Conservation (phyloP, 768 basidiomycete species). For the Tremella yokohamensis region DNA sequence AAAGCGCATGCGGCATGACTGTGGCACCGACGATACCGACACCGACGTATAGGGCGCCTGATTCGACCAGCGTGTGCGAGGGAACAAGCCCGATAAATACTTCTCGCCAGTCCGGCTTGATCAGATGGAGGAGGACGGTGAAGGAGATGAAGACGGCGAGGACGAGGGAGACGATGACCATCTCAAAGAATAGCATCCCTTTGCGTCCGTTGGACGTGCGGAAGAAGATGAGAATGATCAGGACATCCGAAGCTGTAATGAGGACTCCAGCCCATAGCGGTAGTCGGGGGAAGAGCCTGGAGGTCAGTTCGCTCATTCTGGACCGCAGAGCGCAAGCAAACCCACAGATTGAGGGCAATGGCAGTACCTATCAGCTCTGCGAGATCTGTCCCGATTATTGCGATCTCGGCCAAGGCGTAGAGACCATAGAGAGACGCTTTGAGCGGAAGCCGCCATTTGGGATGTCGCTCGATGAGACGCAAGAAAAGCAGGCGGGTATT, state of each 20-base stretch:
- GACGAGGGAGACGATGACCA: slow-evolving; percentile 49
- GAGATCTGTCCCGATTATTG: slow-evolving; percentile 72
- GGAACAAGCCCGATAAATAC: slow-evolving; percentile 76
- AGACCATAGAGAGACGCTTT: slow-evolving; percentile 26
- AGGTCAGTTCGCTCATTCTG: slow-evolving; percentile 2
- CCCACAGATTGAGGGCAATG: slow-evolving; percentile 67
- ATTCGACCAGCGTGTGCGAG: slow-evolving; percentile 53
- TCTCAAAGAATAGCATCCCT: slow-evolving; percentile 51
- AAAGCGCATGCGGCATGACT: slow-evolving; percentile 91
- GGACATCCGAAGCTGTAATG: slow-evolving; percentile 49
- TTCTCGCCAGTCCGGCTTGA: slow-evolving; percentile 66
- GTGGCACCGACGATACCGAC: slow-evolving; percentile 59
- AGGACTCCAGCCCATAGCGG: slow-evolving; percentile 51
- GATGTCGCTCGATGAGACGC: slow-evolving; percentile 43
- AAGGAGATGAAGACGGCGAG: slow-evolving; percentile 74
- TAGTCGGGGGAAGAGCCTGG: slow-evolving; percentile 49
- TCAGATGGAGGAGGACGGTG: slow-evolving; percentile 67
- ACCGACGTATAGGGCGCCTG: slow-evolving; percentile 51
- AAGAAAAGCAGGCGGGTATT: slow-evolving; percentile 43
- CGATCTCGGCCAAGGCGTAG: slow-evolving; percentile 58
- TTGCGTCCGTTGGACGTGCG: slow-evolving; percentile 40
- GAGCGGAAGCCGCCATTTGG: slow-evolving; percentile 35
- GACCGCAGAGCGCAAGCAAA: slow-evolving; percentile 1
- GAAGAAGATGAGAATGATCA: slow-evolving; percentile 51
- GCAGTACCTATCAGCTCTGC: slow-evolving; percentile 78